Evolutionary conservation across 2,329 filamentous ascomycete genomes (phyloP).

Genomic region (Aulographum hederae): DNA sequence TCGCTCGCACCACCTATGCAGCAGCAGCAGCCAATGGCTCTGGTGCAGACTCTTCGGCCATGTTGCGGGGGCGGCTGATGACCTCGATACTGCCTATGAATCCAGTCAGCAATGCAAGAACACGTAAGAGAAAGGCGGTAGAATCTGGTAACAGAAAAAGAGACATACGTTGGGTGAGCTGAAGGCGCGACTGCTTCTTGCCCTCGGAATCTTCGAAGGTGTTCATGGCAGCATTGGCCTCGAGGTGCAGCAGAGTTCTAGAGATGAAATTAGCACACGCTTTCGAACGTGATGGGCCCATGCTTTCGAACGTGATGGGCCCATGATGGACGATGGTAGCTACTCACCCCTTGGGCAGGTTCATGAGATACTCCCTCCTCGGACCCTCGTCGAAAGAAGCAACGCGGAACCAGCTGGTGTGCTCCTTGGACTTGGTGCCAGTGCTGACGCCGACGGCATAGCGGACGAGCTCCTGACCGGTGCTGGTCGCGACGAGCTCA

Average conservation of each 20-base stretch:
- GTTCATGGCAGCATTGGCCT: constrained; percentile 59
- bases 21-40: not conserved
- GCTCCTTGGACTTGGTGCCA: constrained; percentile 50
- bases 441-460: constrained; percentile 57
- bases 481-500: constrained; percentile 52
- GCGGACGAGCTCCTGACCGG: constrained; percentile 54
- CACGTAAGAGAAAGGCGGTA: not conserved
- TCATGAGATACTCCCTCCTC: constrained; percentile 52
- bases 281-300: not conserved
- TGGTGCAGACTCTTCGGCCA: not conserved
- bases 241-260: constrained; percentile 64
- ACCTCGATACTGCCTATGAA: constrained; percentile 31
- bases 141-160: not conserved
- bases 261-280: not conserved
- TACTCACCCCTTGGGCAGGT: constrained; percentile 61
- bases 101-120: not conserved
- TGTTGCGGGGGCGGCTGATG: constrained; percentile 19
- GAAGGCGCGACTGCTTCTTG: constrained; percentile 44
- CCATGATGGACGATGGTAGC: constrained; percentile 1
- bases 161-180: constrained; percentile 61
- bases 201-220: constrained; percentile 47
- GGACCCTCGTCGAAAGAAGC: constrained; percentile 55
- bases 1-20: too few species aligned
- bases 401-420: constrained; percentile 74
- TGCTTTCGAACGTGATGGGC: too few species aligned